These are phyloP conservation scores for Sugiyamaella grinbergsii DNA, from an alignment of 1,139 yeast species.

Conservation along the genomic window DNA sequence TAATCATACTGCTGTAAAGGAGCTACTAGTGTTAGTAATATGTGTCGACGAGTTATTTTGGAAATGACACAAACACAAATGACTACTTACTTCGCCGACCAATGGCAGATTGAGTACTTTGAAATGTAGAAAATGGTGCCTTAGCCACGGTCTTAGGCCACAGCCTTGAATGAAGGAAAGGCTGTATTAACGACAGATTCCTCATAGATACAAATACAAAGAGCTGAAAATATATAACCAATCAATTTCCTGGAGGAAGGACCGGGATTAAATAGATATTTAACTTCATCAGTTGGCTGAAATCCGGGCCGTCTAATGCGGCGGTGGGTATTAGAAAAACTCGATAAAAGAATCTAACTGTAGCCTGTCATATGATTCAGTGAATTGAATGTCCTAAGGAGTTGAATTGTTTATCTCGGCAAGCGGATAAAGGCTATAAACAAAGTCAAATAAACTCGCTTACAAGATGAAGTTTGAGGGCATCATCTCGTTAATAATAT, in stretches of 20 bases:
- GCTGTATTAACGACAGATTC: constrained; percentile 9
- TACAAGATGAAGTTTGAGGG: too few species aligned
- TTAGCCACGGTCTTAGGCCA: not conserved
- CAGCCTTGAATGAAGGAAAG: not conserved
- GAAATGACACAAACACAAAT: too few species aligned
- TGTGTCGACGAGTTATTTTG: not conserved
- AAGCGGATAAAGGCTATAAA: too few species aligned
- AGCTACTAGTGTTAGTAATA: constrained; percentile 14
- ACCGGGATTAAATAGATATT: not conserved
- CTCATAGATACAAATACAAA: constrained; percentile 5
- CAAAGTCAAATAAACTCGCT: too few species aligned
- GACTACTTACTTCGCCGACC: constrained; percentile 6
- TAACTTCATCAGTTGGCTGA: not conserved
- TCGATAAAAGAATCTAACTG: not conserved
- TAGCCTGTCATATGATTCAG: not conserved
- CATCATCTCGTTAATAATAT: too few species aligned
- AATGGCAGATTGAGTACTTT: not conserved
- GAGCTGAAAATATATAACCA: not conserved
- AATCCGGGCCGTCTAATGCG: constrained; percentile 4
- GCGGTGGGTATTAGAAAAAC: not conserved
- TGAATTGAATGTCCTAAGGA: too few species aligned
- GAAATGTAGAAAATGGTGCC: not conserved
- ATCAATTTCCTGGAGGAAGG: constrained; percentile 4
- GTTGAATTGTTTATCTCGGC: too few species aligned
- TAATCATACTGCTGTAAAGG: constrained; percentile 67